A percentile compares a stretch with the other conserved stretches of the same genome.
Evolutionary conservation across 2,329 filamentous ascomycete species (phyloP).

Genomic region (Coniochaeta pulveracea): DNA sequence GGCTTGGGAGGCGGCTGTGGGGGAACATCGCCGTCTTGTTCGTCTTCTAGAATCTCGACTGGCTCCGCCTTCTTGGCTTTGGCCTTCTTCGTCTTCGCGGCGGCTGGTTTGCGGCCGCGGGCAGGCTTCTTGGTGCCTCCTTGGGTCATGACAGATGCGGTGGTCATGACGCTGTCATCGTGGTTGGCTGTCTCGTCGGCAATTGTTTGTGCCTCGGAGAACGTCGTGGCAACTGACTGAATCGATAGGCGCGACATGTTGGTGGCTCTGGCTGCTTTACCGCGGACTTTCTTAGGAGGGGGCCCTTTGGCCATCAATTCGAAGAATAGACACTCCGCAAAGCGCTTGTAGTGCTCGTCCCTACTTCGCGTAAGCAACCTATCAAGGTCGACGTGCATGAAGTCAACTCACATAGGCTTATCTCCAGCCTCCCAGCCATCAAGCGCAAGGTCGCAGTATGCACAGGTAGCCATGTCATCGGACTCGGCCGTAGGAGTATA

Average conservation of each 20-base stretch:
- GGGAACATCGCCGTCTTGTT: slow-evolving; percentile 18
- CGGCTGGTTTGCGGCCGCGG: slow-evolving; percentile 43
- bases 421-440: slow-evolving; percentile 94
- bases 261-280: slow-evolving; percentile 46
- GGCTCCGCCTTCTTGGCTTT: slow-evolving; percentile 42
- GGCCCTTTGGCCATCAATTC: slow-evolving; percentile 47
- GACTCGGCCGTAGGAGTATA: slow-evolving; percentile 77
- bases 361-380: slow-evolving; percentile 26
- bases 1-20: slow-evolving; percentile 26
- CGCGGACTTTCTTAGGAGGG: slow-evolving; percentile 42
- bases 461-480: slow-evolving; percentile 82
- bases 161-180: slow-evolving; percentile 51
- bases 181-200: slow-evolving; percentile 33
- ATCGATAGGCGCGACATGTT: slow-evolving; percentile 57
- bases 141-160: slow-evolving; percentile 44
- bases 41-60: slow-evolving; percentile 32
- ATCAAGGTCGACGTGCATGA: not conserved
- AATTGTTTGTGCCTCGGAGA: slow-evolving; percentile 34
- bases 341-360: slow-evolving; percentile 75
- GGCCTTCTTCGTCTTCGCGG: slow-evolving; percentile 32
- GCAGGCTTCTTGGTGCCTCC: slow-evolving; percentile 33
- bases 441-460: slow-evolving; percentile 80
- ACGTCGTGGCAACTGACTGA: slow-evolving; percentile 40
- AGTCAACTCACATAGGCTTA: slow-evolving; percentile 60
- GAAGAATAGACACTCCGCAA: slow-evolving; percentile 76